phyloP scores from a whole-genome alignment of 805 yeast species.

The Kodamaea fukazawae region DNA sequence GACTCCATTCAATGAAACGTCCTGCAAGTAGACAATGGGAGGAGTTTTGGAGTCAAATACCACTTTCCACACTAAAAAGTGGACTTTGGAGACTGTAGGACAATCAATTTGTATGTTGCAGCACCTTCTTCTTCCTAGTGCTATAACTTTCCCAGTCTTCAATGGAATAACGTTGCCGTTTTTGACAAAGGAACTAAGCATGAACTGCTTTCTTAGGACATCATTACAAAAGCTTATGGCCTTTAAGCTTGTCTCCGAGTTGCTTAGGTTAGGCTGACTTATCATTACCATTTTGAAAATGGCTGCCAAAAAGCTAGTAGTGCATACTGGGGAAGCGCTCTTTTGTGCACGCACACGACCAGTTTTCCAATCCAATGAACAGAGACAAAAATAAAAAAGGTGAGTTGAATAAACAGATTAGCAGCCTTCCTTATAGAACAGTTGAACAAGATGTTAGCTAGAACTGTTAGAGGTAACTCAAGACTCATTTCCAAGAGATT shows the following conservation, averaged over 20 bases:
- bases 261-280: too few species aligned
- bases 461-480: conserved; percentile 21
- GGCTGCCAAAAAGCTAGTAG: not conserved
- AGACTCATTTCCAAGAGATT: conserved; percentile 27
- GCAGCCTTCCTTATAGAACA: conserved; percentile 5
- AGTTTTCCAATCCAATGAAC: conserved; percentile 7
- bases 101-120: too few species aligned
- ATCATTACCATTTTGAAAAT: not conserved
- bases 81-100: too few species aligned
- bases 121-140: too few species aligned
- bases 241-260: too few species aligned
- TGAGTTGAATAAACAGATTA: not conserved
- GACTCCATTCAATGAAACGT: conserved; percentile 52
- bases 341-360: not conserved
- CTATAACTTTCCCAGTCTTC: too few species aligned
- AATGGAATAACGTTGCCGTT: too few species aligned
- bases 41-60: not conserved
- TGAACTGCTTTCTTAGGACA: too few species aligned
- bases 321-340: too few species aligned
- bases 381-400: conserved; percentile 6
- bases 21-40: conserved; percentile 30
- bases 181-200: too few species aligned
- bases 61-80: too few species aligned
- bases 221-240: too few species aligned
- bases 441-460: conserved; percentile 24